Percentiles rank a stretch among this genome's conserved stretches.
phyloP scores from a whole-genome alignment of 1,284 basidiomycete genomes.

The Trichosporon asahii region DNA sequence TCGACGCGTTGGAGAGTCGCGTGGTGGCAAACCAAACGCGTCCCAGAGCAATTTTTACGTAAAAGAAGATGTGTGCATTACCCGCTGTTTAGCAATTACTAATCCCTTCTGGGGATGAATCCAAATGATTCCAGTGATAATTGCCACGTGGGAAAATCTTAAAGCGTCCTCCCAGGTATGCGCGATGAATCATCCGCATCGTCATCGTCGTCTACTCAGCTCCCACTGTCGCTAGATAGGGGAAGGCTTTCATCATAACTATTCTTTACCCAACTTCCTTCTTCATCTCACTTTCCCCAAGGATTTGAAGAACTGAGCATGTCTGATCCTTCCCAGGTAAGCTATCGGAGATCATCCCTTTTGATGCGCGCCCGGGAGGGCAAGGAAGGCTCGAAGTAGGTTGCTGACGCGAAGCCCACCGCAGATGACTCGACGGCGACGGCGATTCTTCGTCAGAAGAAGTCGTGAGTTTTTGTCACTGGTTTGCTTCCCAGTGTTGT shows the following conservation, averaged over 20 bases:
- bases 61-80: no score
- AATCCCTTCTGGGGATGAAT: not conserved
- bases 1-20: not conserved
- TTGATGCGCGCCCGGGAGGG: not conserved
- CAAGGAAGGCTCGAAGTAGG: not conserved
- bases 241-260: not conserved
- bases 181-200: constrained; percentile 10
- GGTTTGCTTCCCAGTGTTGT: not conserved
- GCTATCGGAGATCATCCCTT: not conserved
- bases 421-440: constrained; percentile 63
- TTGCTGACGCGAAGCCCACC: constrained; percentile 29
- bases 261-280: not conserved
- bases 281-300: not conserved
- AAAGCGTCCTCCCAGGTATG: not conserved
- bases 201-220: constrained; percentile 12
- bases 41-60: no score
- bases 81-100: not conserved
- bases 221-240: not conserved
- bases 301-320: constrained; percentile 14
- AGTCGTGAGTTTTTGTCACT: constrained; percentile 66
- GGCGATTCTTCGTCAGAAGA: constrained; percentile 90
- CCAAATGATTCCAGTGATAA: not conserved
- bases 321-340: constrained; percentile 29
- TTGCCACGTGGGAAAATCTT: not conserved
- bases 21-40: not conserved